phyloP scores from a whole-genome alignment of 2,329 filamentous ascomycete genomes.

The Ceratocystis albifundus region DNA sequence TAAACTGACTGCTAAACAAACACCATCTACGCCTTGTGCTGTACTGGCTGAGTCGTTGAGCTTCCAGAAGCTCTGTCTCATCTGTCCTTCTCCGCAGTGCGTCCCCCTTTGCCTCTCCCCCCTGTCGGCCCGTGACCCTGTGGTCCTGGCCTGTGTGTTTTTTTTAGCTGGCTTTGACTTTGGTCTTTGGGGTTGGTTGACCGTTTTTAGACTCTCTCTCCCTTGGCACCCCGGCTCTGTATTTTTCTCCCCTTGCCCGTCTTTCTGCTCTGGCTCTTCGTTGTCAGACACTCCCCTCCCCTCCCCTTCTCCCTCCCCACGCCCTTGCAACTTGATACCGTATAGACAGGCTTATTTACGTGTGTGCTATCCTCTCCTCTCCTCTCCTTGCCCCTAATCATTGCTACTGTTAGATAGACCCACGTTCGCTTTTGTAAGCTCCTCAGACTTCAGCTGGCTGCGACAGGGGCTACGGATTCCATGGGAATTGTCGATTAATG shows the following conservation, averaged over 20 bases:
- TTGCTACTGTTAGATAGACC: neutral
- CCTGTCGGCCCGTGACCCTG: neutral
- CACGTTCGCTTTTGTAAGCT: neutral
- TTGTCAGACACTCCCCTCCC: neutral
- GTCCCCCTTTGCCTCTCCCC: neutral
- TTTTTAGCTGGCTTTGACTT: neutral
- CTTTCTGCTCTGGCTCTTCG: neutral
- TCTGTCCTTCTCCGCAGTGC: neutral
- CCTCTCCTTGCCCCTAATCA: neutral
- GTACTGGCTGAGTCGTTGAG: no score
- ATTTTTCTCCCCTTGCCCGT: neutral
- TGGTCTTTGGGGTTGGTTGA: neutral
- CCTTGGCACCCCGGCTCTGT: neutral
- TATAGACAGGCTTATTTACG: neutral
- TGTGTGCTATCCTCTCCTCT: neutral
- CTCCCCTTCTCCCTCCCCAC: no score
- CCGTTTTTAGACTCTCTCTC: neutral
- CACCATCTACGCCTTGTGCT: no score
- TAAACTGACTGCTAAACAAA: neutral
- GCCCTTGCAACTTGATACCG: neutral
- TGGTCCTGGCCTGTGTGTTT: neutral
- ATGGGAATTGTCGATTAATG: conserved; percentile 2
- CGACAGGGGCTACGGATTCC: conserved; percentile 8
- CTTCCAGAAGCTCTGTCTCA: conserved; percentile 9
- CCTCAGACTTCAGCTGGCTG: neutral